Percentiles rank a stretch among this genome's conserved stretches.
phyloP scores from a whole-genome alignment of 129 eudicot species.

The Saposhnikovia divaricata region DNA sequence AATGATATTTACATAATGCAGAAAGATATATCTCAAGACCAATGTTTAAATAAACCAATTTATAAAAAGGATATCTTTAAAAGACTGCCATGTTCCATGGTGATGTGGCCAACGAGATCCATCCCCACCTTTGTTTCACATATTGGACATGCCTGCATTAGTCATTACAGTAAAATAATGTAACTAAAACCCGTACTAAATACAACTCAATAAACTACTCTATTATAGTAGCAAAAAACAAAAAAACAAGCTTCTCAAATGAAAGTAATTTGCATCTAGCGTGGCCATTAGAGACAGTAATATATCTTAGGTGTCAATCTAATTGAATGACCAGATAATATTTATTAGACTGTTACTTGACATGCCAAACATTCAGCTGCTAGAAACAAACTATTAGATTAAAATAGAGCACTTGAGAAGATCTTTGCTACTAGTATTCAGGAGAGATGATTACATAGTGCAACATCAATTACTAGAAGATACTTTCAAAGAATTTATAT shows the following conservation, averaged over 20 bases:
- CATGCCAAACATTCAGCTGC: background rate
- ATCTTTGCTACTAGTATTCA: background rate
- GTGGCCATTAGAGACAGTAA: background rate
- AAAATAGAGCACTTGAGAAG: background rate
- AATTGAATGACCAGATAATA: background rate
- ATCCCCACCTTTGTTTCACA: constrained; percentile 67
- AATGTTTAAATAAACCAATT: background rate
- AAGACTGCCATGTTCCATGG: constrained; percentile 75
- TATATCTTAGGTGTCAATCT: background rate
- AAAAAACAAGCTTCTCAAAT: background rate
- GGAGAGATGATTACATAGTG: background rate
- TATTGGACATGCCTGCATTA: constrained; percentile 77
- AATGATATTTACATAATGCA: too few relatives aligned
- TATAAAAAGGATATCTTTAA: constrained; percentile 73
- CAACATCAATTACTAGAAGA: background rate
- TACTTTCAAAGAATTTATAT: background rate
- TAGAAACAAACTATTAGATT: background rate
- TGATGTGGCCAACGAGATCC: constrained; percentile 66
- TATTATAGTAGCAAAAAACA: background rate
- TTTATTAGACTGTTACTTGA: background rate
- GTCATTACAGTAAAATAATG: background rate
- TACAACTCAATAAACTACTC: background rate
- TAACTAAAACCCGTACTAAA: background rate
- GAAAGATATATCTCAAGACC: too few relatives aligned
- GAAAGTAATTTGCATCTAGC: background rate